A percentile compares a stretch with the other conserved stretches of the same genome.
Evolutionary conservation across 805 yeast genomes (phyloP).

Genomic region (Tetrapisispora phaffii): DNA sequence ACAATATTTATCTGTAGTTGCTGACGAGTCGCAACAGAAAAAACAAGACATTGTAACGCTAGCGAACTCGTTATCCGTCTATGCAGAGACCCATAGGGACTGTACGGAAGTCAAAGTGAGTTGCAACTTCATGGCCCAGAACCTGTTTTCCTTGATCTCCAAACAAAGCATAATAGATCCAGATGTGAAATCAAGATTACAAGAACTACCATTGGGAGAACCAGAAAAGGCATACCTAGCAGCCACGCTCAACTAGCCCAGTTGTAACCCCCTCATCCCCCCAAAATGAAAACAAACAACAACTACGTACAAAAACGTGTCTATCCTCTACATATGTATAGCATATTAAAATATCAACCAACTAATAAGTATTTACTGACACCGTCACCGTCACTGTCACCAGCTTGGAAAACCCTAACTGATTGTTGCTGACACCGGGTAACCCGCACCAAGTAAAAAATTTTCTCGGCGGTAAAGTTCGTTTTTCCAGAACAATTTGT

Average conservation of each 20-base stretch:
- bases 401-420: no score
- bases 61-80: slow-evolving; percentile 34
- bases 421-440: no score
- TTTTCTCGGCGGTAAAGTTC: not conserved
- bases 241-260: slow-evolving; percentile 7
- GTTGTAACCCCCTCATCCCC: no score
- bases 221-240: slow-evolving; percentile 29
- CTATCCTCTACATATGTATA: not conserved
- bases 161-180: not conserved
- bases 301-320: not conserved
- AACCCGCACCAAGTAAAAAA: no score
- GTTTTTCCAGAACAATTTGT: not conserved
- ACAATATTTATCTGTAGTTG: slow-evolving; percentile 35
- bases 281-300: not conserved
- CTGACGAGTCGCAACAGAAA: slow-evolving; percentile 10
- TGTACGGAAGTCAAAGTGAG: slow-evolving; percentile 37
- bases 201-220: slow-evolving; percentile 20
- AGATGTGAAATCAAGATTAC: slow-evolving; percentile 4
- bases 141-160: slow-evolving; percentile 25
- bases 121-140: slow-evolving; percentile 42
- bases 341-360: no score
- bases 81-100: slow-evolving; percentile 28
- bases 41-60: slow-evolving; percentile 26
- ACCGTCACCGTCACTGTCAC: no score
- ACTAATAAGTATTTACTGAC: no score